A percentile compares a stretch with the other conserved stretches of the same genome.
Evolutionary conservation across 257 asterid genomes (phyloP).

Genomic region (Gardenia jasminoides): DNA sequence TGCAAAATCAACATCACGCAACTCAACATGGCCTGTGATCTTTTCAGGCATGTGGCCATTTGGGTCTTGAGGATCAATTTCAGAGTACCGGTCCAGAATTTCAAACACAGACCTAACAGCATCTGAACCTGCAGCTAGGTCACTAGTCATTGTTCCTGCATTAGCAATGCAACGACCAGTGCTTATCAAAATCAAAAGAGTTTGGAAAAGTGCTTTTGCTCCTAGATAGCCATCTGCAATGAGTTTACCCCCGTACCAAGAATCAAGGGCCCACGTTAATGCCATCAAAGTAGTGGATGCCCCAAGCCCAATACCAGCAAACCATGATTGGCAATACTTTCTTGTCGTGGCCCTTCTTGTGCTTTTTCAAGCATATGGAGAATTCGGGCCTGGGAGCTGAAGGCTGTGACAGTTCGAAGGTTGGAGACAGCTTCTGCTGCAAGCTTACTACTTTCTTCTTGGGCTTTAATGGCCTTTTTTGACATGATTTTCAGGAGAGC

Average conservation of each 20-base stretch:
- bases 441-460: conserved; percentile 34
- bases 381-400: conserved; percentile 67
- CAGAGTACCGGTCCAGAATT: conserved; percentile 57
- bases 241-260: conserved; percentile 86
- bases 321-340: conserved; percentile 28
- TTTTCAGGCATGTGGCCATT: conserved; percentile 50
- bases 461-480: conserved; percentile 60
- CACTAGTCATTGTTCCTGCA: conserved; percentile 85
- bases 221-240: conserved; percentile 52
- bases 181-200: conserved; percentile 73
- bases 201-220: conserved; percentile 61
- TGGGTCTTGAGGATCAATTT: conserved; percentile 62
- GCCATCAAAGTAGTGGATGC: conserved; percentile 71
- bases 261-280: conserved; percentile 70
- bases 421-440: conserved; percentile 91
- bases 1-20: conserved; percentile 51
- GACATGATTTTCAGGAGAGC: conserved; percentile 73
- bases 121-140: conserved; percentile 67
- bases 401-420: conserved; percentile 71
- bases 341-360: conserved; percentile 62
- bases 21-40: conserved; percentile 55
- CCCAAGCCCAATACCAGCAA: conserved; percentile 79
- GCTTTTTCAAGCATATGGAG: conserved; percentile 66
- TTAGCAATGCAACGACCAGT: conserved; percentile 82
- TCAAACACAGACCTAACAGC: conserved; percentile 73